phyloP scores from a whole-genome alignment of 495 filamentous ascomycete species.

The Aspergillus homomorphus region DNA sequence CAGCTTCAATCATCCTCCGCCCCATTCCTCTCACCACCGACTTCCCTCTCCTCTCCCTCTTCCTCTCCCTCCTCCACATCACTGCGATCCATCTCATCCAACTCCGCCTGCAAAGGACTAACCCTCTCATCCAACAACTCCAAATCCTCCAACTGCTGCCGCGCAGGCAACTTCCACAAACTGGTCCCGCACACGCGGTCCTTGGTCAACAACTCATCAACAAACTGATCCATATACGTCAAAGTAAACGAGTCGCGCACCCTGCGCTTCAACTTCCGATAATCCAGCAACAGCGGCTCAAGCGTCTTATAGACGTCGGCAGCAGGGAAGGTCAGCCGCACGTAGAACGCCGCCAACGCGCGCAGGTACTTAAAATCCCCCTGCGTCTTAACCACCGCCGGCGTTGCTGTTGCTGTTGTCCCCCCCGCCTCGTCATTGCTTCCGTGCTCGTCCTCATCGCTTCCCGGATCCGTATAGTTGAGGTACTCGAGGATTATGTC shows the following conservation, averaged over 20 bases:
- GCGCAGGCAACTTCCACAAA: slow-evolving; percentile 83
- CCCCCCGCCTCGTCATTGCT: slow-evolving; percentile 5
- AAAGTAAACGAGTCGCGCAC: slow-evolving; percentile 66
- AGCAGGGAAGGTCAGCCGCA: slow-evolving; percentile 81
- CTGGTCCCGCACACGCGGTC: slow-evolving; percentile 88
- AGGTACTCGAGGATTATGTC: slow-evolving; percentile 83
- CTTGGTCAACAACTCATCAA: slow-evolving; percentile 87
- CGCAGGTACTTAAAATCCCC: slow-evolving; percentile 88
- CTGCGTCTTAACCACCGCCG: slow-evolving; percentile 45
- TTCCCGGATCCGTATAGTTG: slow-evolving; percentile 48
- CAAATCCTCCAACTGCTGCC: slow-evolving; percentile 83
- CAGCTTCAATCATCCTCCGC: slow-evolving; percentile 31
- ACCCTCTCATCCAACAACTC: slow-evolving; percentile 81
- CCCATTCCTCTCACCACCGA: slow-evolving; percentile 18
- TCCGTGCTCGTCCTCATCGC: slow-evolving; percentile 26
- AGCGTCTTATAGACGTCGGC: slow-evolving; percentile 75
- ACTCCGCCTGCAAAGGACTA: slow-evolving; percentile 75
- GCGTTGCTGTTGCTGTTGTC: slow-evolving; percentile 21
- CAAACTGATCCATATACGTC: slow-evolving; percentile 87
- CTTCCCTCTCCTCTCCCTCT: slow-evolving; percentile 37
- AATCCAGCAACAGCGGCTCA: slow-evolving; percentile 81
- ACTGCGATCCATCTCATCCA: slow-evolving; percentile 76
- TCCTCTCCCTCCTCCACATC: slow-evolving; percentile 44
- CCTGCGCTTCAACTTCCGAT: slow-evolving; percentile 74
- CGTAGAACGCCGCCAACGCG: slow-evolving; percentile 85